Percentiles rank a stretch among this genome's conserved stretches.
phyloP scores from a whole-genome alignment of 169 alveolate genomes.

The Fabrea salina region DNA sequence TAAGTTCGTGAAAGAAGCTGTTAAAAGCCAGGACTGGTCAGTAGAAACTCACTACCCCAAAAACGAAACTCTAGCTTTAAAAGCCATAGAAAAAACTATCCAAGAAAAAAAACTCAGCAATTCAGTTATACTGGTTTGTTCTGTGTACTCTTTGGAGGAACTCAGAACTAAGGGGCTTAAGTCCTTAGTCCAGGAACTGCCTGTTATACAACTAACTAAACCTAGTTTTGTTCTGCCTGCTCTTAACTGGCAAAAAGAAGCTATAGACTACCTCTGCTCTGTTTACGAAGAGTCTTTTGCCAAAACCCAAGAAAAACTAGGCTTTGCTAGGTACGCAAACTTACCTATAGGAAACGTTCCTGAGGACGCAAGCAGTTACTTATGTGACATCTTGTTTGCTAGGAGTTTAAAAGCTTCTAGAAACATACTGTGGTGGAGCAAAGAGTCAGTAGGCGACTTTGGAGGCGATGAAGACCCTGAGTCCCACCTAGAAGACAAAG shows the following conservation, averaged over 20 bases:
- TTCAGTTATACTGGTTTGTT: slow-evolving; percentile 34
- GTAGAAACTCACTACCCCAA: slow-evolving; percentile 36
- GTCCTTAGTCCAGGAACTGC: slow-evolving; percentile 40
- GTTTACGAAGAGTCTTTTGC: slow-evolving; percentile 37
- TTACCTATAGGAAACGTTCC: slow-evolving; percentile 77
- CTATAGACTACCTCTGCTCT: slow-evolving; percentile 48
- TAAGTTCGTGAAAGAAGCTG: not conserved
- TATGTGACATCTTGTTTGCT: slow-evolving; percentile 69
- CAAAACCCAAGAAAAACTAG: slow-evolving; percentile 49
- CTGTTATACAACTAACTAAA: slow-evolving; percentile 40
- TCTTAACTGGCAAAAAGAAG: slow-evolving; percentile 75
- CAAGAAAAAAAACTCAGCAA: slow-evolving; percentile 31
- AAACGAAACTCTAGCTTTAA: slow-evolving; percentile 11
- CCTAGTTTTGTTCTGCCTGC: slow-evolving; percentile 56
- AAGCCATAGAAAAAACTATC: slow-evolving; percentile 15
- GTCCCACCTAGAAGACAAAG: slow-evolving; percentile 6
- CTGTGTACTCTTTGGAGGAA: slow-evolving; percentile 3
- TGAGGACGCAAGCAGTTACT: slow-evolving; percentile 54
- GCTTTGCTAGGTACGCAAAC: slow-evolving; percentile 57
- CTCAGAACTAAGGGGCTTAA: not conserved
- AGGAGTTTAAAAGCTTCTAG: slow-evolving; percentile 48
- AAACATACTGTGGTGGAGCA: slow-evolving; percentile 65
- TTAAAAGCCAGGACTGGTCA: slow-evolving; percentile 24
- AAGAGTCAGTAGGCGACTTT: slow-evolving; percentile 52
- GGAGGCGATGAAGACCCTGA: slow-evolving; percentile 63